Percentiles rank a stretch among this genome's conserved stretches.
phyloP scores from a whole-genome alignment of 768 basidiomycete genomes.

The Gymnopilus dilepis region DNA sequence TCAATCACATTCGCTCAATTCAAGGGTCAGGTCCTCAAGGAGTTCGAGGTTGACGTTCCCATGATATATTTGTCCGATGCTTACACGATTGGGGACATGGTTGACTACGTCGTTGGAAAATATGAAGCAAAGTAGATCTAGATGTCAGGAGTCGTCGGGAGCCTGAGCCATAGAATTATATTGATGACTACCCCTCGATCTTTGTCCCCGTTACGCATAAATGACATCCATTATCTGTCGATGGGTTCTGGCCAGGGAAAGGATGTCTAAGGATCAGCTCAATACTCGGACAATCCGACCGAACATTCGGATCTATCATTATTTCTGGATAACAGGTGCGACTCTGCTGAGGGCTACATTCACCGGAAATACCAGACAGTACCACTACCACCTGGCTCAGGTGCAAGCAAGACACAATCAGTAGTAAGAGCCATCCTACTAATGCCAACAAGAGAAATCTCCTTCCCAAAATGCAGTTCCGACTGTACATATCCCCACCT shows the following conservation, averaged over 20 bases:
- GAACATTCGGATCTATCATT: too few species aligned
- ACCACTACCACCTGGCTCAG: conserved; percentile 14
- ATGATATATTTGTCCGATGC: conserved; percentile 37
- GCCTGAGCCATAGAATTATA: too few species aligned
- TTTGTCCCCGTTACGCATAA: not conserved
- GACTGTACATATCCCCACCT: conserved; percentile 16
- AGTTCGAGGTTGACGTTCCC: conserved; percentile 39
- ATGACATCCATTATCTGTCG: too few species aligned
- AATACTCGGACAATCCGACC: too few species aligned
- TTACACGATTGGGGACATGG: conserved; percentile 37
- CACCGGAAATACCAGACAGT: conserved; percentile 17
- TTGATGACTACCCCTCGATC: conserved; percentile 2
- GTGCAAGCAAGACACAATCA: conserved; percentile 8
- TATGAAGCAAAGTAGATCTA: conserved; percentile 21
- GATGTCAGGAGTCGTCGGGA: too few species aligned
- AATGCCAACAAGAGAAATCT: not conserved
- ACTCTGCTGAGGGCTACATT: too few species aligned
- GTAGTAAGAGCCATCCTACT: conserved; percentile 11
- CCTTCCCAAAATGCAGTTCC: conserved; percentile 7
- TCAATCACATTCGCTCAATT: conserved; percentile 42
- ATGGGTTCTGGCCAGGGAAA: too few species aligned
- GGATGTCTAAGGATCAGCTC: too few species aligned
- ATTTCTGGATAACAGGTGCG: too few species aligned
- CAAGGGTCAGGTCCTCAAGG: conserved; percentile 35
- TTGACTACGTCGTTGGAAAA: conserved; percentile 29